Evolutionary conservation across 257 asterid genomes (phyloP).

Genomic region (Striga asiatica): DNA sequence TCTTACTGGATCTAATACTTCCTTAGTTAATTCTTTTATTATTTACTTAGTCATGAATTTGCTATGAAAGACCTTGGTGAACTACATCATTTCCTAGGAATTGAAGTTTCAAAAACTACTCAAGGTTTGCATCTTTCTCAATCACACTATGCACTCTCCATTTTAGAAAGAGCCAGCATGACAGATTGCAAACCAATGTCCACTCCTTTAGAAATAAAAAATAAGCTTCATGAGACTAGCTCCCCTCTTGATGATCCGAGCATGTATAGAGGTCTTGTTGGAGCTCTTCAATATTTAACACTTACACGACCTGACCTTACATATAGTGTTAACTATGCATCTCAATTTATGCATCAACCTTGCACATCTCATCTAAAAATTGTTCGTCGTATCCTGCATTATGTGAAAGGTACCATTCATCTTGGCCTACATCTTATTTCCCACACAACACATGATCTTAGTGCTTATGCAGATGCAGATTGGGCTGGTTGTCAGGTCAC

Average conservation of each 20-base stretch:
- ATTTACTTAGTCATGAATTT: neutral
- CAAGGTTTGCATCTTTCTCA: neutral
- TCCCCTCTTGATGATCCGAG: neutral
- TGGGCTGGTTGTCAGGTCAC: neutral
- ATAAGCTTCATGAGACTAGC: neutral
- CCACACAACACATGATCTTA: neutral
- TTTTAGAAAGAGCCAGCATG: neutral
- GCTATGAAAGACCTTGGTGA: neutral
- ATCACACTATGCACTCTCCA: neutral
- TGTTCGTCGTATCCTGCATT: neutral
- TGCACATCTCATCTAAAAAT: neutral
- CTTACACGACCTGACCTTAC: neutral
- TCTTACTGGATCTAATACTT: neutral
- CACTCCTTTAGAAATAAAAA: neutral
- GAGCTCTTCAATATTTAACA: conserved; percentile 7
- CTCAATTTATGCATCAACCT: neutral
- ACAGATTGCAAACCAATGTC: neutral
- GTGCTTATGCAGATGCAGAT: conserved; percentile 4
- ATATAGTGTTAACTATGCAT: neutral
- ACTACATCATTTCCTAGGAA: neutral
- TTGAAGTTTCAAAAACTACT: neutral
- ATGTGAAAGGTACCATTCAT: neutral
- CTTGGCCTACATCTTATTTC: neutral
- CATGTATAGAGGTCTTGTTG: neutral
- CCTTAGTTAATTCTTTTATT: neutral